phyloP scores from a whole-genome alignment of 2,329 filamentous ascomycete species.

The Alternaria novae-zelandiae region DNA sequence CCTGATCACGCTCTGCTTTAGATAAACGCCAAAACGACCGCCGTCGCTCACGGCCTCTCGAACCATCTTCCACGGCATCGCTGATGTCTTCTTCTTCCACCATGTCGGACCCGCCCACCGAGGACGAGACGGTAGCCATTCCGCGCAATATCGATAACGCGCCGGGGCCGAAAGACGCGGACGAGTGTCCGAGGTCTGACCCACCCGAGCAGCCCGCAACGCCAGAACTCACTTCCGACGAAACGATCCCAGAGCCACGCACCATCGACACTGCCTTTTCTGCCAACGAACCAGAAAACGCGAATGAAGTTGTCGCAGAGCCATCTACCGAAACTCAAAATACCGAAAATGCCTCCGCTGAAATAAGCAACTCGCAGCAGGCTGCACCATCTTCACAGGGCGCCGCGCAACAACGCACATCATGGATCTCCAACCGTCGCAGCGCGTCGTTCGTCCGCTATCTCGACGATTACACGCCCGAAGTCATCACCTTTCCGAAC shows the following conservation, averaged over 20 bases:
- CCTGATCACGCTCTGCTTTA: constrained; percentile 12
- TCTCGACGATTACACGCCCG: constrained; percentile 42
- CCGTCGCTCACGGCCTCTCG: constrained; percentile 81
- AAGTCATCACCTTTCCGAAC: constrained; percentile 39
- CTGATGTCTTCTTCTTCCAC: constrained; percentile 46
- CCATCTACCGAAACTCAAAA: constrained; percentile 32
- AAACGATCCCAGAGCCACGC: constrained; percentile 20
- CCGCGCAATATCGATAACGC: constrained; percentile 29
- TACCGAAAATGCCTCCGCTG: constrained; percentile 31
- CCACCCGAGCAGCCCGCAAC: constrained; percentile 26
- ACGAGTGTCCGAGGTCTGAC: constrained; percentile 26
- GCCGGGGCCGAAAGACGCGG: too few relatives aligned
- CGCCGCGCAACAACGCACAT: constrained; percentile 39
- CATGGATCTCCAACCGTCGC: constrained; percentile 55
- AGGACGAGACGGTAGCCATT: constrained; percentile 32
- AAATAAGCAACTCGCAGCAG: constrained; percentile 42
- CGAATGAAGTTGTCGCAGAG: constrained; percentile 24
- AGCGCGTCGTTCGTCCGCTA: constrained; percentile 50
- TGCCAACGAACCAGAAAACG: constrained; percentile 24
- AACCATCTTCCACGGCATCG: constrained; percentile 40
- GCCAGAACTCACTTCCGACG: constrained; percentile 29
- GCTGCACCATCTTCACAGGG: constrained; percentile 40
- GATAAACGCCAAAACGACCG: constrained; percentile 85
- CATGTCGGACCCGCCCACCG: constrained; percentile 44
- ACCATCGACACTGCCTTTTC: constrained; percentile 14